These are phyloP conservation scores for Arachis stenosperma DNA, from an alignment of 306 rosid genomes.

Conservation along the genomic window DNA sequence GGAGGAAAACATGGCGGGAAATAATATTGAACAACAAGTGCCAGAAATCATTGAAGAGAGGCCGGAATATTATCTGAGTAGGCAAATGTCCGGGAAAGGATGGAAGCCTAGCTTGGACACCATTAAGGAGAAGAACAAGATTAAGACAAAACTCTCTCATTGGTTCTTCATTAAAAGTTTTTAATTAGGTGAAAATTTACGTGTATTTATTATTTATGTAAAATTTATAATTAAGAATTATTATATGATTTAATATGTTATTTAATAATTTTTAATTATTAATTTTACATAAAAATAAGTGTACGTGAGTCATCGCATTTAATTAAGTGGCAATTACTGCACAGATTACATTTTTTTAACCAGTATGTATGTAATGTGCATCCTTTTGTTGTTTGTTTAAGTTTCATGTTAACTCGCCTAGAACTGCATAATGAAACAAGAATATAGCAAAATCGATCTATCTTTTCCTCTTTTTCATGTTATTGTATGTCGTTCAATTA, in stretches of 20 bases:
- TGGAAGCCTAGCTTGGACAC: slow-evolving; percentile 94
- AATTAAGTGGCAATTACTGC: too few relatives aligned
- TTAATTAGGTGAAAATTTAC: background rate
- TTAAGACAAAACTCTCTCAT: slow-evolving; percentile 48
- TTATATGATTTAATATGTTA: too few relatives aligned
- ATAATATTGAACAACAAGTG: slow-evolving; percentile 7
- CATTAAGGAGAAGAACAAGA: slow-evolving; percentile 65
- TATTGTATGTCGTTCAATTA: background rate
- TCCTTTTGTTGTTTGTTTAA: background rate
- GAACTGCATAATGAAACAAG: background rate
- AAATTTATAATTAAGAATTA: too few relatives aligned
- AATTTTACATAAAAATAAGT: too few relatives aligned
- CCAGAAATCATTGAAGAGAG: slow-evolving; percentile 52
- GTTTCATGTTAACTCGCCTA: background rate
- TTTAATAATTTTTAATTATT: too few relatives aligned
- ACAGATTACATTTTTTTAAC: too few relatives aligned
- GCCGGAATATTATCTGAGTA: slow-evolving; percentile 67
- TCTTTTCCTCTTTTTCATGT: slow-evolving; percentile 10
- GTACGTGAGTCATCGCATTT: too few relatives aligned
- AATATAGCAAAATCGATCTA: background rate
- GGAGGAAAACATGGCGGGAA: slow-evolving; percentile 29
- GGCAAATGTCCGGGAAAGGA: slow-evolving; percentile 75
- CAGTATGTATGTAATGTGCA: too few relatives aligned
- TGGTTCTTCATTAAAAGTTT: slow-evolving; percentile 53
- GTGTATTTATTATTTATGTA: too few relatives aligned